Evolutionary conservation across 257 asterid species (phyloP).

Genomic region (Perilla frutescens): DNA sequence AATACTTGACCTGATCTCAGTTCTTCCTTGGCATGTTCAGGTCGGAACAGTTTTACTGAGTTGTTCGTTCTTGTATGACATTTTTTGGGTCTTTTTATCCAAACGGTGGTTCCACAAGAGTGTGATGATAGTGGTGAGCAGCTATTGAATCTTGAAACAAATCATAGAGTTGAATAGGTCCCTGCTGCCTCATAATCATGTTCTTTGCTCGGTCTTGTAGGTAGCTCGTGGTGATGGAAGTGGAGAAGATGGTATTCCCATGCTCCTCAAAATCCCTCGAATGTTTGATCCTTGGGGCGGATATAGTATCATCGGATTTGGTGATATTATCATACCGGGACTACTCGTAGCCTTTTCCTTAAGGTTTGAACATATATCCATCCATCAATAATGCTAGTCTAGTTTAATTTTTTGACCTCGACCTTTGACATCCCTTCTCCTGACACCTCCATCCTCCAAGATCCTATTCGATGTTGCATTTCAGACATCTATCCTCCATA

Average conservation of each 20-base stretch:
- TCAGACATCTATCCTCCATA: no score
- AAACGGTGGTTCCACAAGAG: conserved; percentile 83
- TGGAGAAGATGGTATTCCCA: conserved; percentile 89
- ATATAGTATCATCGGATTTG: conserved; percentile 81
- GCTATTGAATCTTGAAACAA: conserved; percentile 23
- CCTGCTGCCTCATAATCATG: neutral
- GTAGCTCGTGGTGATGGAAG: conserved; percentile 93
- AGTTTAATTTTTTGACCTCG: neutral
- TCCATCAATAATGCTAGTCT: neutral
- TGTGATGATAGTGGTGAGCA: conserved; percentile 91
- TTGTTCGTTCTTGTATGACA: conserved; percentile 88
- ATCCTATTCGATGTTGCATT: no score
- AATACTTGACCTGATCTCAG: conserved; percentile 14
- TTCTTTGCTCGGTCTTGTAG: conserved; percentile 41
- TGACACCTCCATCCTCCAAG: neutral
- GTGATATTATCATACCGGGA: conserved; percentile 83
- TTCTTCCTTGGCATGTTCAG: conserved; percentile 49
- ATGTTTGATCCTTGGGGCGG: conserved; percentile 92
- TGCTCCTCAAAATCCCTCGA: conserved; percentile 82
- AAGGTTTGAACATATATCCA: conserved; percentile 35
- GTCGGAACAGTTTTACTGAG: conserved; percentile 86
- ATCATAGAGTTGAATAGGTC: neutral
- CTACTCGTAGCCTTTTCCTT: conserved; percentile 63
- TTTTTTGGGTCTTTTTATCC: conserved; percentile 88
- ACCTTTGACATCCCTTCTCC: neutral